A percentile compares a stretch with the other conserved stretches of the same genome.
Conservation (phyloP, 2,329 filamentous ascomycete species). For the Neurospora sp. region DNA sequence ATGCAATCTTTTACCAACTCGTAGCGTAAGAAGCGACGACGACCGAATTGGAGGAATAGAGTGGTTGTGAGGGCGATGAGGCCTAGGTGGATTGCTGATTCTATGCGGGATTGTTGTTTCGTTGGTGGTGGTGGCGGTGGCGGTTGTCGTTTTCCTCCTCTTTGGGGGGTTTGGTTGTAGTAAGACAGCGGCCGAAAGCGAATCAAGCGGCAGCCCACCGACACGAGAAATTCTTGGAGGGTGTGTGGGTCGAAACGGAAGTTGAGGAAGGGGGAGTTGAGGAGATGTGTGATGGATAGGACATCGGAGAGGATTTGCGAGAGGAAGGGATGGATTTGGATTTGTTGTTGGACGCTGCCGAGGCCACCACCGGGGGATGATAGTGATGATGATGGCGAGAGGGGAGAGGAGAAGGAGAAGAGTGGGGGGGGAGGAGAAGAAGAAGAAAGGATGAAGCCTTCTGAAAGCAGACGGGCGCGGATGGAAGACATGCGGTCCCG, state of each 20-base stretch:
- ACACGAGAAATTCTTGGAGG: conserved; percentile 2
- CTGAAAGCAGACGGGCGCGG: neutral
- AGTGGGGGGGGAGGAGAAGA: neutral
- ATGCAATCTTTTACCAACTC: neutral
- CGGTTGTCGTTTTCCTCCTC: neutral
- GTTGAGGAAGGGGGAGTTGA: neutral
- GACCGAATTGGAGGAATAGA: neutral
- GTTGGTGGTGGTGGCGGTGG: neutral
- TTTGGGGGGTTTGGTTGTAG: neutral
- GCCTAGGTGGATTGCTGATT: neutral
- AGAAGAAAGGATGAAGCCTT: neutral
- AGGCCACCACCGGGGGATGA: neutral
- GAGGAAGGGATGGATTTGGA: neutral
- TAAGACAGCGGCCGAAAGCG: neutral
- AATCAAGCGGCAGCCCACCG: neutral
- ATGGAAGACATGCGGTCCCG: conserved; percentile 2
- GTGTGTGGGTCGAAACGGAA: conserved; percentile 1
- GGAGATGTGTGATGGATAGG: neutral
- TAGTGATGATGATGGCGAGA: neutral
- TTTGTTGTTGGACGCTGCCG: neutral
- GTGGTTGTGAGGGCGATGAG: neutral
- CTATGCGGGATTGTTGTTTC: neutral
- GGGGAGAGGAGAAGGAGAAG: neutral
- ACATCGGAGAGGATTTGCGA: neutral
- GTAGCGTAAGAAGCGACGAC: neutral